phyloP scores from a whole-genome alignment of 1,284 basidiomycete genomes.

The Ceratorhiza oryzae-sativae region DNA sequence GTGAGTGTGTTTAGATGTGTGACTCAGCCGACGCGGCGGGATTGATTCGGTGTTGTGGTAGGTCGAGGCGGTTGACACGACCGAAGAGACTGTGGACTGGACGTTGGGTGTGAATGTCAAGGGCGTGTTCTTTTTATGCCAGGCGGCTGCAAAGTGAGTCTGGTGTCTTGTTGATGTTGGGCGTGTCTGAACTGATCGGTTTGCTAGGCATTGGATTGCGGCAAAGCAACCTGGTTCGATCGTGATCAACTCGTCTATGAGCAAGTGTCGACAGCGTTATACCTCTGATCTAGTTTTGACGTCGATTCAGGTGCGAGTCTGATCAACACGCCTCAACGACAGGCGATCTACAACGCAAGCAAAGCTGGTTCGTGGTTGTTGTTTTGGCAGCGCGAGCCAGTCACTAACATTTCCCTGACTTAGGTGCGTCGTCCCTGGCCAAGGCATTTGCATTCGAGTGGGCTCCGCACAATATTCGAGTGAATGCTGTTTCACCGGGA shows the following conservation, averaged over 20 bases:
- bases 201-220: constrained; percentile 27
- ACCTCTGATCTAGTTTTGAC: not conserved
- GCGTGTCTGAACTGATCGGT: not conserved
- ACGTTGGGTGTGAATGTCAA: constrained; percentile 35
- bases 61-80: constrained; percentile 26
- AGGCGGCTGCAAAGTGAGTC: constrained; percentile 31
- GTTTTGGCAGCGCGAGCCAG: no score
- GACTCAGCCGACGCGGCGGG: not conserved
- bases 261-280: constrained; percentile 45
- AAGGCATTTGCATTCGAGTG: constrained; percentile 69
- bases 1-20: not conserved
- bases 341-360: constrained; percentile 35
- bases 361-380: constrained; percentile 25
- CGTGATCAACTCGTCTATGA: constrained; percentile 61
- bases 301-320: not conserved
- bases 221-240: constrained; percentile 47
- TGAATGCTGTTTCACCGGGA: constrained; percentile 67
- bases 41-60: not conserved
- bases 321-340: constrained; percentile 32
- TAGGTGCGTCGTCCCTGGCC: constrained; percentile 64
- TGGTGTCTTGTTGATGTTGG: not conserved
- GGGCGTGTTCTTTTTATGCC: constrained; percentile 31
- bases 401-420: constrained; percentile 60
- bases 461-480: constrained; percentile 60
- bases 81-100: constrained; percentile 30